phyloP scores from a whole-genome alignment of 805 yeast genomes.

The Zygoascus flipseniorum region DNA sequence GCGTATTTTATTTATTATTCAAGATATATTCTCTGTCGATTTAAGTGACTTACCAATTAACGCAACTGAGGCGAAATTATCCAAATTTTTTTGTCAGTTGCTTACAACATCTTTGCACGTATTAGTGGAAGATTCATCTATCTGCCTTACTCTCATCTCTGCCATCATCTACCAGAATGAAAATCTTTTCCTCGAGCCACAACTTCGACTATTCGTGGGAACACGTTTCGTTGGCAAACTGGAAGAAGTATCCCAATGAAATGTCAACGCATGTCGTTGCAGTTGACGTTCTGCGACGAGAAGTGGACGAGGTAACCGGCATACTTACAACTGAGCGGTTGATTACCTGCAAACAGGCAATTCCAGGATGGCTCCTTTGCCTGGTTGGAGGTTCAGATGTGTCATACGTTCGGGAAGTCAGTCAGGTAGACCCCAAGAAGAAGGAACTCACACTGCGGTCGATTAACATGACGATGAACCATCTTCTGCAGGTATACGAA shows the following conservation, averaged over 20 bases:
- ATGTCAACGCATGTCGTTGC: slow-evolving; percentile 86
- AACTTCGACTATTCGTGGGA: slow-evolving; percentile 84
- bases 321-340: slow-evolving; percentile 73
- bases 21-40: background rate
- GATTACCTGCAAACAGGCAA: slow-evolving; percentile 78
- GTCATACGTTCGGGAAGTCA: slow-evolving; percentile 81
- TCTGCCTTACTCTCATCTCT: background rate
- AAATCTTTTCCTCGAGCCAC: slow-evolving; percentile 63
- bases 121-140: background rate
- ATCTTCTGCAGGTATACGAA: slow-evolving; percentile 72
- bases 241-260: slow-evolving; percentile 97
- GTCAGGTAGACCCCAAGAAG: slow-evolving; percentile 63
- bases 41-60: too few species aligned
- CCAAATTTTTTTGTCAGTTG: background rate
- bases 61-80: too few species aligned
- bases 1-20: background rate
- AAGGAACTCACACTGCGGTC: slow-evolving; percentile 71
- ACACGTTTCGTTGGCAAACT: slow-evolving; percentile 89
- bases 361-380: slow-evolving; percentile 72
- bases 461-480: slow-evolving; percentile 75
- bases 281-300: slow-evolving; percentile 79
- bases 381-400: slow-evolving; percentile 60
- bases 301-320: slow-evolving; percentile 44
- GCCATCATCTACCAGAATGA: slow-evolving; percentile 42
- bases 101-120: background rate